Evolutionary conservation across 2,329 filamentous ascomycete genomes (phyloP).

Genomic region (Phyllachora maydis): DNA sequence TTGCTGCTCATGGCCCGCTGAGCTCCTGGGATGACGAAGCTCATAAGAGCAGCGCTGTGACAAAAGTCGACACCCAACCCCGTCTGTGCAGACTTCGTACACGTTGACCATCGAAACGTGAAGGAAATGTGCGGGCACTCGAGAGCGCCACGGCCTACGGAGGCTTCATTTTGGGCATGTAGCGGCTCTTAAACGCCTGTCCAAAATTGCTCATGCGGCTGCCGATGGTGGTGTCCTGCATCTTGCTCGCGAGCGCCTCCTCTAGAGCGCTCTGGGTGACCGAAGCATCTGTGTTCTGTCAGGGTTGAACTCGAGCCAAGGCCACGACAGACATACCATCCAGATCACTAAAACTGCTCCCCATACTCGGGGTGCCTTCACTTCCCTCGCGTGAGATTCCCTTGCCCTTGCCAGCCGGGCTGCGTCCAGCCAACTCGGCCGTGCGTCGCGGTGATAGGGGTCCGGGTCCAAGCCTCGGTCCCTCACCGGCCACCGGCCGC

Average conservation of each 20-base stretch:
- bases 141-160: too few relatives aligned
- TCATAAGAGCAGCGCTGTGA: too few relatives aligned
- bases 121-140: too few relatives aligned
- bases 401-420: slow-evolving; percentile 26
- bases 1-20: too few relatives aligned
- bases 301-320: background rate
- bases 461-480: slow-evolving; percentile 9
- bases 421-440: slow-evolving; percentile 33
- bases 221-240: slow-evolving; percentile 38
- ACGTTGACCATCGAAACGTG: too few relatives aligned
- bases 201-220: slow-evolving; percentile 49
- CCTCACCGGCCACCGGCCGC: slow-evolving; percentile 11
- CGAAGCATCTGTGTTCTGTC: slow-evolving; percentile 41
- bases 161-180: slow-evolving; percentile 20
- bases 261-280: slow-evolving; percentile 66
- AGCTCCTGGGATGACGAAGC: too few relatives aligned
- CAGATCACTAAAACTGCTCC: slow-evolving; percentile 71
- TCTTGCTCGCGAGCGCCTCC: slow-evolving; percentile 54
- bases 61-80: too few relatives aligned
- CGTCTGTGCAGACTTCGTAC: too few relatives aligned
- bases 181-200: slow-evolving; percentile 42
- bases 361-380: slow-evolving; percentile 60
- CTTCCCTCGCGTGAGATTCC: slow-evolving; percentile 38
- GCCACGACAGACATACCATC: slow-evolving; percentile 29
- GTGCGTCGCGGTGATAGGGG: slow-evolving; percentile 38